Evolutionary conservation across 106 monocot genomes (phyloP).

Genomic region (Posidonia australis): DNA sequence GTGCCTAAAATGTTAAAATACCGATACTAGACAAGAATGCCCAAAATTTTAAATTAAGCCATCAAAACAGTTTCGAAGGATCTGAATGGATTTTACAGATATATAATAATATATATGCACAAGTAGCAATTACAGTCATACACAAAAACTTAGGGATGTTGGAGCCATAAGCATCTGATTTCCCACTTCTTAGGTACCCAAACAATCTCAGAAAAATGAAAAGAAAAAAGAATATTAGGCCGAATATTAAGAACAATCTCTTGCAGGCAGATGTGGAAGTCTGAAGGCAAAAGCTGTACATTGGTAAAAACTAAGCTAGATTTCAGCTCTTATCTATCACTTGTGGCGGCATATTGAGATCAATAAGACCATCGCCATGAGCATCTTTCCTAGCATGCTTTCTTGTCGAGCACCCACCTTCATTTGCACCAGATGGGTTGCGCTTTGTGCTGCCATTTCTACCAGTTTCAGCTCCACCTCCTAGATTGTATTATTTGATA

Average conservation of each 20-base stretch:
- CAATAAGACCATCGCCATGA: constrained; percentile 1
- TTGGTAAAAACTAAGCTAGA: not conserved
- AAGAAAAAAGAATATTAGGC: not conserved
- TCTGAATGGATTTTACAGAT: no score
- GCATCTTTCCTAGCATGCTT: constrained; percentile 33
- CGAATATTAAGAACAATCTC: not conserved
- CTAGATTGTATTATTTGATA: constrained; percentile 15
- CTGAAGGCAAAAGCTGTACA: not conserved
- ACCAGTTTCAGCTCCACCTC: not conserved
- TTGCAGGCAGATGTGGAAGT: not conserved
- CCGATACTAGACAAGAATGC: no score
- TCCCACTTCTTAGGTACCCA: not conserved
- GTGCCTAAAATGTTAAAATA: no score
- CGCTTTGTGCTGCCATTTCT: not conserved
- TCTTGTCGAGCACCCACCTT: constrained; percentile 25
- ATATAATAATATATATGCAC: not conserved
- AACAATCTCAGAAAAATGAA: not conserved
- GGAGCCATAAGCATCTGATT: not conserved
- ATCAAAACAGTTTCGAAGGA: no score
- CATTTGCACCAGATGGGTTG: constrained; percentile 24
- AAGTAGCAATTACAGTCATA: not conserved
- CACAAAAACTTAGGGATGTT: not conserved
- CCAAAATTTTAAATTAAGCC: no score
- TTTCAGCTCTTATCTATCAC: constrained; percentile 26
- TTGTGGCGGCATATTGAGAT: constrained; percentile 16